Conservation (phyloP, 106 monocot species). For the Phalaenopsis aphrodite region DNA sequence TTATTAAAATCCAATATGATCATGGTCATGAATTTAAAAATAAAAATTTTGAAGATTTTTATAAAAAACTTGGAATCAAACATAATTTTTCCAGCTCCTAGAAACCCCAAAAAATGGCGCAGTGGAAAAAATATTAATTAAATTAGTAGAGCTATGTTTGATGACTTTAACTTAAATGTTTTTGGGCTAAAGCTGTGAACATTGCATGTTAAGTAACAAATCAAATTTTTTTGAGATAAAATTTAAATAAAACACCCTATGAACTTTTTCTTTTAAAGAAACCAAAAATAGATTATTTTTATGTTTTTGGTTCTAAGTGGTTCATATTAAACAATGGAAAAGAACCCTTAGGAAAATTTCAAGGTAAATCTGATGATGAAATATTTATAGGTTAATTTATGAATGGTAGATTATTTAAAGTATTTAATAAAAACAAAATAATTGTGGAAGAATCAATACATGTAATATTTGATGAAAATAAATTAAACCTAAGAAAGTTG, state of each 20-base stretch:
- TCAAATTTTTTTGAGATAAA: not conserved
- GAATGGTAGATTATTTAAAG: not conserved
- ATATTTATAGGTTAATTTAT: not conserved
- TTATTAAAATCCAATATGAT: not conserved
- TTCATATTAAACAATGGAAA: too few species aligned
- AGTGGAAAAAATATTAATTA: not conserved
- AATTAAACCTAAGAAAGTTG: too few species aligned
- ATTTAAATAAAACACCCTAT: too few species aligned
- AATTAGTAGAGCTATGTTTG: not conserved
- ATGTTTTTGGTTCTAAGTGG: not conserved
- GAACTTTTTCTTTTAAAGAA: not conserved
- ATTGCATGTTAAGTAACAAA: not conserved
- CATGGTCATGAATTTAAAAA: not conserved
- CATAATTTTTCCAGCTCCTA: not conserved
- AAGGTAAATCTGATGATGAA: too few species aligned
- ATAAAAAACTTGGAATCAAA: not conserved
- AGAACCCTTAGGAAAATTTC: not conserved
- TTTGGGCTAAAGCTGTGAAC: not conserved
- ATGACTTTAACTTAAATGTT: not conserved
- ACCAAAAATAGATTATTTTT: not conserved
- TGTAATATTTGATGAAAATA: not conserved
- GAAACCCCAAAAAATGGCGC: not conserved
- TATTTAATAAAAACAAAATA: not conserved
- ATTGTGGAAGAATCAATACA: not conserved
- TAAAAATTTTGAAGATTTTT: too few species aligned